Conservation (phyloP, 2,329 filamentous ascomycete genomes). For the Paecilomyces fulvus region DNA sequence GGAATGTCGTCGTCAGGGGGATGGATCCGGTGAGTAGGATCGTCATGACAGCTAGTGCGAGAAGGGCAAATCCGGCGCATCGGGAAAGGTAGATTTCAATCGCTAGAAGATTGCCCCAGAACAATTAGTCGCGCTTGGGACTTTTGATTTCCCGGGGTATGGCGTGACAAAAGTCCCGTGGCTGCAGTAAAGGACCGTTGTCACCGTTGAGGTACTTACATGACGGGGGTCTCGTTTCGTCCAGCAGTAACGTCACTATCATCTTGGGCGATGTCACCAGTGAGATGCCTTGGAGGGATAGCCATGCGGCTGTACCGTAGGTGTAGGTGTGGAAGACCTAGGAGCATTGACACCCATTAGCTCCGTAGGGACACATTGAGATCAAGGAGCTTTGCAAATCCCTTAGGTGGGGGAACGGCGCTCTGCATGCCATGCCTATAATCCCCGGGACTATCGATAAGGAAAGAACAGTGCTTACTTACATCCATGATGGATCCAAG, state of each 20-base stretch:
- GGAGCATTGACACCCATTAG: not conserved
- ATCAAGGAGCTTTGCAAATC: no score
- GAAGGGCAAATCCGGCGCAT: conserved; percentile 58
- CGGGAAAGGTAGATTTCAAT: conserved; percentile 68
- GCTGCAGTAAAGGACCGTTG: not conserved
- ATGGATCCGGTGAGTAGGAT: conserved; percentile 63
- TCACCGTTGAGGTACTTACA: conserved; percentile 29
- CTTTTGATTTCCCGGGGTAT: not conserved
- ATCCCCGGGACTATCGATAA: not conserved
- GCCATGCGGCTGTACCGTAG: conserved; percentile 37
- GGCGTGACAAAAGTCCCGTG: not conserved
- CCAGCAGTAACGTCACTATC: conserved; percentile 51
- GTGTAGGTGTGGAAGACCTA: conserved; percentile 39
- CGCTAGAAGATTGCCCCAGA: conserved; percentile 27
- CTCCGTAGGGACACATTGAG: not conserved
- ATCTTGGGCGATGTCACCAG: conserved; percentile 54
- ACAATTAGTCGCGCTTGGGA: conserved; percentile 4
- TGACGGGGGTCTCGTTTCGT: conserved; percentile 48
- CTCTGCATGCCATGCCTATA: no score
- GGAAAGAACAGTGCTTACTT: conserved; percentile 4
- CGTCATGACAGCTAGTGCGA: conserved; percentile 56
- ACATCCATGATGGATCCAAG: conserved; percentile 12
- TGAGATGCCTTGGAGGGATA: conserved; percentile 40
- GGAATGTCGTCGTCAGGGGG: conserved; percentile 49
- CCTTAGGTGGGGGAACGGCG: no score